Conservation (phyloP, 2,329 filamentous ascomycete species). For the Aspergillus tubingensis region DNA sequence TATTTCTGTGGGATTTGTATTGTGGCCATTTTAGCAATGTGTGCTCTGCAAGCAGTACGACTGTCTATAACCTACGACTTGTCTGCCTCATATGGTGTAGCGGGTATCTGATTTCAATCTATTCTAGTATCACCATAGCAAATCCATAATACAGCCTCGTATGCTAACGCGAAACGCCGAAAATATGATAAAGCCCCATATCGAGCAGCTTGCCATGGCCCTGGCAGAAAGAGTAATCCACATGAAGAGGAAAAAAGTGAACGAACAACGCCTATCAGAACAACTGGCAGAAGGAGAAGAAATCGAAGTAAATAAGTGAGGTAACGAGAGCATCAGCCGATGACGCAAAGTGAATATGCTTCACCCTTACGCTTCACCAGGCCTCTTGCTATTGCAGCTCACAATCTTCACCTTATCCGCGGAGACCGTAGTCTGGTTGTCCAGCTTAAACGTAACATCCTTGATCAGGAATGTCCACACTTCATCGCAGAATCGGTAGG, state of each 20-base stretch:
- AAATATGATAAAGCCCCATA: background rate
- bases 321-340: background rate
- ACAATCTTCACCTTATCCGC: conserved; percentile 98
- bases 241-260: background rate
- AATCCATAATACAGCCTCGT: background rate
- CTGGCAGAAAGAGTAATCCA: background rate
- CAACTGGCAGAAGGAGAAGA: background rate
- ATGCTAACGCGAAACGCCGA: conserved; percentile 15
- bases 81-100: background rate
- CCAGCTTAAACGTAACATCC: conserved; percentile 98
- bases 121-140: background rate
- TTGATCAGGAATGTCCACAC: conserved; percentile 99
- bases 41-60: too few species aligned
- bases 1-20: too few species aligned
- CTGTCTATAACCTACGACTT: background rate
- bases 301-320: too few species aligned
- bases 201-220: background rate
- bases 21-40: too few species aligned
- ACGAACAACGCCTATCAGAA: conserved; percentile 16
- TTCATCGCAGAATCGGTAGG: conserved; percentile 98
- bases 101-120: conserved; percentile 10
- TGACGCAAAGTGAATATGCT: background rate
- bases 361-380: conserved; percentile 52
- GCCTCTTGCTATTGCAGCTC: conserved; percentile 89
- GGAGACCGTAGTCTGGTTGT: conserved; percentile 71